Percentiles rank a stretch among this genome's conserved stretches.
Conservation (phyloP, 2,329 filamentous ascomycete species). For the Chaetothyriales sp. region DNA sequence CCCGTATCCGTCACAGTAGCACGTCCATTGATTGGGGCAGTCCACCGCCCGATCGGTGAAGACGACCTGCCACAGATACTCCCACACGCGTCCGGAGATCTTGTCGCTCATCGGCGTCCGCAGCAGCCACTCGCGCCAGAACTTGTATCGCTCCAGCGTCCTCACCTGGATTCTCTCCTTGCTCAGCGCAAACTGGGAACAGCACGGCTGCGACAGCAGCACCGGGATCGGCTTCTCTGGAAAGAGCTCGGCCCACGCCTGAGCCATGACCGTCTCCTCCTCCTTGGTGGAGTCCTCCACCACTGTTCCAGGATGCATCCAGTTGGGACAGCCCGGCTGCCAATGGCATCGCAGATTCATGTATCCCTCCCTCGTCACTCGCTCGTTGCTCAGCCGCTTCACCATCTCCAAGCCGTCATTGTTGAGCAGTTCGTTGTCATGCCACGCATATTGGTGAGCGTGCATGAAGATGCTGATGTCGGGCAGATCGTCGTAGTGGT, state of each 20-base stretch:
- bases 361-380: slow-evolving; percentile 41
- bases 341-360: slow-evolving; percentile 48
- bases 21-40: slow-evolving; percentile 40
- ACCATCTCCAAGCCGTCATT: slow-evolving; percentile 39
- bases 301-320: slow-evolving; percentile 36
- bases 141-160: slow-evolving; percentile 40
- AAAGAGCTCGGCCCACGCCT: slow-evolving; percentile 36
- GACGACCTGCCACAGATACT: slow-evolving; percentile 52
- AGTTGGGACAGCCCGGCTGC: slow-evolving; percentile 45
- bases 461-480: slow-evolving; percentile 50
- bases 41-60: slow-evolving; percentile 38
- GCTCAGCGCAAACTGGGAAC: slow-evolving; percentile 50
- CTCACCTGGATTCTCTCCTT: slow-evolving; percentile 42
- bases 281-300: slow-evolving; percentile 30
- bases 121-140: slow-evolving; percentile 48
- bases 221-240: slow-evolving; percentile 30
- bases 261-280: slow-evolving; percentile 34
- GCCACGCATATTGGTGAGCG: slow-evolving; percentile 43
- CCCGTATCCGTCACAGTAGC: slow-evolving; percentile 52
- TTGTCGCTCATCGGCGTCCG: slow-evolving; percentile 43
- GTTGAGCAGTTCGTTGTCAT: slow-evolving; percentile 43
- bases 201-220: slow-evolving; percentile 48
- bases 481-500: slow-evolving; percentile 45
- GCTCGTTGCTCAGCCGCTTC: slow-evolving; percentile 36
- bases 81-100: slow-evolving; percentile 47